Evolutionary conservation across 2,329 filamentous ascomycete species (phyloP), one percentile per base, ranked within the genome.

Genomic region (Tolypocladium inflatum): DNA sequence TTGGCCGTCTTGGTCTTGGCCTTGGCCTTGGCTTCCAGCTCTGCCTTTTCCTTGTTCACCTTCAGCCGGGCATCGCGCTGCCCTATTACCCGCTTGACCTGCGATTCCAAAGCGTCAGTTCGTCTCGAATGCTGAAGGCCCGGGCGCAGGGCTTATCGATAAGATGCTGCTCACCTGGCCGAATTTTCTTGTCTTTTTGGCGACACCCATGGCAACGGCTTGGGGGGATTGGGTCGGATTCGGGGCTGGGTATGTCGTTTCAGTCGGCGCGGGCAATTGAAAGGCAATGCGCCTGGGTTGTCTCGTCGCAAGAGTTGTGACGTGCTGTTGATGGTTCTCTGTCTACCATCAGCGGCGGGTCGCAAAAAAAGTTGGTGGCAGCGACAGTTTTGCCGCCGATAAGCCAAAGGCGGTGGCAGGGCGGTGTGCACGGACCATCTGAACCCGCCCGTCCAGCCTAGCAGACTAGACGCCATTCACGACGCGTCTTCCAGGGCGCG

Each of bases 141-240:
- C 2, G 17, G 17, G 48, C 48, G 30, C 48, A 21, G 0, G 4
- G 55, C 60, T 64, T 68, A 71, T 73, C 69, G 63, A 70, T 67
- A 66, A 63, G 58, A 3, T 54, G 48, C 56, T 55, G 61, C 75
- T 60, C 68, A 84, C 83, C 71, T 81, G 78, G 55, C 86, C 93
- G 73, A 96, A 97, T 78, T 97, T 97, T 78, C 92, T 86, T 56
- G 90, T 96, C 73, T 87, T 90, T 79, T 96, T 96, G 62, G 87
- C 84, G 65, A 91, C 84, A 75, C 91, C 92, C 93, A 97, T 97
- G 62, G 58, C 64, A 53, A 50, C 60, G 38, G 45, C 19, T 33
- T 21, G 9, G 38, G 39, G 38, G 15, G 7, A 4, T 57, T n/a
- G 30, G 1, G 41, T 17, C 9, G 10, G 53, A 6, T 43, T 55